Evolutionary conservation across 1,139 yeast genomes (phyloP), one percentile per base, ranked within the genome.

Genomic region (Kodamaea ohmeri): DNA sequence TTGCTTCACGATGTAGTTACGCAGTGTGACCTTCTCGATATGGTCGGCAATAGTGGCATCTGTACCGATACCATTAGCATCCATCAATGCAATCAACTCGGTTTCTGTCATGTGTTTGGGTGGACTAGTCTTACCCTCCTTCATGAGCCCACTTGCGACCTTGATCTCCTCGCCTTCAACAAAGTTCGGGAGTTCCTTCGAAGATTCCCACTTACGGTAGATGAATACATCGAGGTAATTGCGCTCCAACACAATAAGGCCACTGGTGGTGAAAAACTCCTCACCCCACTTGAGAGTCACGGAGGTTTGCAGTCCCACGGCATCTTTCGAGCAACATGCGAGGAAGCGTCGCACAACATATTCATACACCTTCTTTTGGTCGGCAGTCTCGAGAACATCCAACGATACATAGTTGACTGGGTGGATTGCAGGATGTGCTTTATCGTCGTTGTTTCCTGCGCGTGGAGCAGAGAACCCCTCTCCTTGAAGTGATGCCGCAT

Each of bases 11-110:
- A 86, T 78, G 53, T 90, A 94, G 22, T 80, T 78, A 39, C 98
- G 63, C 8, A 60, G 58, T 18, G 75, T 63, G 33, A 94, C 80
- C 53, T 86, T 90, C 43, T 85, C 90, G 26, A 94, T 92, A 59
- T 94, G 99, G 32, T 92, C 98, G 0, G 98, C 98, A 64, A 94
- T 94, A 0, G 99, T 94, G 1, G 99, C 98, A 65, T 94, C 99
- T 0, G 99, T 94, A 1, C 99, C 99, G 35, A 94, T 94, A 0
- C 97, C 97, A 61, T 94, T 94, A 5, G 80, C 87, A 63, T 94
- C 98, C 99, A 94, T 94, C 36, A 92, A 64, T 8, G 89, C 84
- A 63, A 94, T 88, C 25, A 94, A 69, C 52, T 92, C 98, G 0
- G 96, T 74, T 60, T 94, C 99, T 0, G 98, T 90, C 71, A 94